Base-by-base conservation (phyloP, 441 rosid species). In the Adansonia grandidieri region DNA sequence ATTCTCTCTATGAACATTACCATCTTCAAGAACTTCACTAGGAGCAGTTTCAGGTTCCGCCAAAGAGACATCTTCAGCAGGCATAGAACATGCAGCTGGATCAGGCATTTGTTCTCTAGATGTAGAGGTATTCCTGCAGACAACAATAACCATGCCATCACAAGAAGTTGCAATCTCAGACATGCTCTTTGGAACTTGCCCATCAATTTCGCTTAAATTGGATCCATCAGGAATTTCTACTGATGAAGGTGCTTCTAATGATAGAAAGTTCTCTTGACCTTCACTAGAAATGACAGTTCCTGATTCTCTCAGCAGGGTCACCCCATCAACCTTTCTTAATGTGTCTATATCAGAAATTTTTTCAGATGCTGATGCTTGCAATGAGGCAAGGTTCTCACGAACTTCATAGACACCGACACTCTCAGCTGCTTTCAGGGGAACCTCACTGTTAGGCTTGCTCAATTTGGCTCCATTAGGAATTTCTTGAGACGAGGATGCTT, bases 141-240 rank as follows among this genome's bases (percentile, higher is more conserved):
- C 56, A 56, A 42, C 44, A 54, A 6, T 20, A 53, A 20, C 40
- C 54, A 53, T 40, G 19, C 40, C 64, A 77, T 54, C 10, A 62
- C 71, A 19, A 20, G 86, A 76, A 78, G 62, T 71, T 70, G 77
- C 81, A 77, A 58, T 80, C 77, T 75, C 86, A 71, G 81, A 63
- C 72, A 60, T 57, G 80, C 69, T 84, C 53, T 80, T 20, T 8
- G 86, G 32, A 57, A 65, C 74, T 57, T 24, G 37, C 64, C 57
- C 68, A 57, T 45, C 74, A 56, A 20, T 22, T 58, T 48, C 45
- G 14, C 44, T 57, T 45, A 69, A 57, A 40, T 28, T 22, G 32
- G 60, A 28, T 17, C 9, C 48, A n/a, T 50, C 28, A 6, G 48
- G 17, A 9, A 8, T 48, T 75, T 61, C 71, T n/a, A 45, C 68